Evolutionary conservation across 345 rosid species (phyloP).

Genomic region (Eucalyptus albens): DNA sequence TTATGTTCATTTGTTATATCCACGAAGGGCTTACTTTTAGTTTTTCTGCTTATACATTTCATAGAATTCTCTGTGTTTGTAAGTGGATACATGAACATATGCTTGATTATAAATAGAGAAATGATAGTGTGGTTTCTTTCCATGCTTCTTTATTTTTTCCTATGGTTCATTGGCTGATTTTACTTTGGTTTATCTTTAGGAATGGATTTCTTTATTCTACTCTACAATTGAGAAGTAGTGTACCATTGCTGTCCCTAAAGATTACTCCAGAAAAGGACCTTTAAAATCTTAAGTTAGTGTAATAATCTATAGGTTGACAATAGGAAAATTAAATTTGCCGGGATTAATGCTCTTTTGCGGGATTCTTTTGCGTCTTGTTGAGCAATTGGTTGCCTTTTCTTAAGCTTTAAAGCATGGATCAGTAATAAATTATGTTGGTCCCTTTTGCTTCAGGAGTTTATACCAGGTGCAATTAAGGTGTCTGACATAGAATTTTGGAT

Average conservation of each 20-base stretch:
- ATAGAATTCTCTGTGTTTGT: not conserved
- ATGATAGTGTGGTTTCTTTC: not conserved
- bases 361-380: not conserved
- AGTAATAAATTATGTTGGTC: not conserved
- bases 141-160: not conserved
- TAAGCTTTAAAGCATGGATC: not conserved
- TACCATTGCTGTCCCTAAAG: not conserved
- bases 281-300: not conserved
- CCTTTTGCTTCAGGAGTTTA: not conserved
- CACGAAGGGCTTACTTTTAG: not conserved
- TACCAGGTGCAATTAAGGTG: not conserved
- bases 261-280: not conserved
- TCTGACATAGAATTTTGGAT: not conserved
- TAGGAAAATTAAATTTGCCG: not conserved
- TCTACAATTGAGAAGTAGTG: not conserved
- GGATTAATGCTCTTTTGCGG: not conserved
- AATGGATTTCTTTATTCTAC: not conserved
- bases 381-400: not conserved
- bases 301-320: not conserved
- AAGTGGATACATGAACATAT: not conserved
- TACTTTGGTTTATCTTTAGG: not conserved
- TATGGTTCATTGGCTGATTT: not conserved
- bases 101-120: not conserved
- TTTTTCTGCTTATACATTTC: not conserved
- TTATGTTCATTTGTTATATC: not conserved